A percentile compares a stretch with the other conserved stretches of the same genome.
phyloP scores from a whole-genome alignment of 345 rosid genomes.

The Citrus glauca region DNA sequence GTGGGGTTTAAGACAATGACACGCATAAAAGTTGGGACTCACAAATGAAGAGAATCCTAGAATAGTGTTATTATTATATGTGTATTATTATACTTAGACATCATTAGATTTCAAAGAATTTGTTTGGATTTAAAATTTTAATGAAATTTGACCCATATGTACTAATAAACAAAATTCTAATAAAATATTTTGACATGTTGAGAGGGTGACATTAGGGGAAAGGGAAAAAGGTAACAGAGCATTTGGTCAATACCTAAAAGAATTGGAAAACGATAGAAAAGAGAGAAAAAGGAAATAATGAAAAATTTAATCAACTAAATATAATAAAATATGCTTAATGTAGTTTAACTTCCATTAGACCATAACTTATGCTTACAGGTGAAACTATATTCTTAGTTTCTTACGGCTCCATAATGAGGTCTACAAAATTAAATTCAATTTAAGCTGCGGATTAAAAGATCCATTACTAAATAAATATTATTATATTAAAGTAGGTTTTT shows the following conservation, averaged over 20 bases:
- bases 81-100: not conserved
- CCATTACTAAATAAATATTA: not conserved
- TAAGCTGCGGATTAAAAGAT: conserved; percentile 11
- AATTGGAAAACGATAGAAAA: conserved; percentile 18
- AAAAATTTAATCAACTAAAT: not conserved
- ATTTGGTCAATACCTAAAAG: conserved; percentile 55
- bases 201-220: not conserved
- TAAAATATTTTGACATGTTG: conserved; percentile 21
- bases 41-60: conserved; percentile 55
- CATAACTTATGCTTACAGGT: not conserved
- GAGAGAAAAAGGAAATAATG: not conserved
- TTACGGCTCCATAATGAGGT: not conserved
- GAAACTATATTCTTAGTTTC: not conserved
- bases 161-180: not conserved
- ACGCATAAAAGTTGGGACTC: conserved; percentile 22
- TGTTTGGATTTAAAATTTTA: not conserved
- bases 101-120: not conserved
- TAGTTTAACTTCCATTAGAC: conserved; percentile 13
- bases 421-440: conserved; percentile 3
- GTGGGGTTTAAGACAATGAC: conserved; percentile 72
- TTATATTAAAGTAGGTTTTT: no score
- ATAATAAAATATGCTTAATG: conserved; percentile 6
- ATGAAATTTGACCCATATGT: conserved; percentile 28
- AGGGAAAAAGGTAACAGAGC: not conserved
- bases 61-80: conserved; percentile 23